Evolutionary conservation across 2,329 filamentous ascomycete species (phyloP), one percentile per base, ranked within the genome.

Genomic region (Periconia sp.): DNA sequence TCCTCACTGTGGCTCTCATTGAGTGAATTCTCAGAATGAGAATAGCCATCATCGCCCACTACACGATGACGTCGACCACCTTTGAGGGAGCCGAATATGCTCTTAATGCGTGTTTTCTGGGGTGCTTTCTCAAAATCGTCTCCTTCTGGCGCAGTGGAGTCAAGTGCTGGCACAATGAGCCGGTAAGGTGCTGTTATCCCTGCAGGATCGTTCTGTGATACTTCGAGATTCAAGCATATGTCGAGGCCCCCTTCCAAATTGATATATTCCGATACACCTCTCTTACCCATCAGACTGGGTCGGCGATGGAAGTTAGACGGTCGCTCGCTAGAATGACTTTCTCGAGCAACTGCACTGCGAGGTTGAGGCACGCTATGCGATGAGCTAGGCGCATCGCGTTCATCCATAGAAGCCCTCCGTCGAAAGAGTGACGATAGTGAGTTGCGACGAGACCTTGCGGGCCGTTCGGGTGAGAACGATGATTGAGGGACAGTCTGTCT

Each of bases 101-200:
- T 60, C 10, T 57, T 52, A 19, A 62, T 58, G 11, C 59, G 56
- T 13, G 59, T 59, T 56, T 72, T 74, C 37, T 58, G 63, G 14
- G 56, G 64, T 41, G 64, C 55, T 23, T 64, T 64, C 44, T 61
- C 57, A 2, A 56, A 54, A 17, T 42, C 49, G 20, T 54, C 61
- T 30, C 52, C 41, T 41, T 62, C 62, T 13, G 67, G 57, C 8
- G 57, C 47, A 9, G 52, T 60, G 47, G 78, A 86, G 63, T 76
- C 76, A 48, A 99, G 77, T 49, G 86, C 85, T 11, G 95, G 94
- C 6, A 99, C 87, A 1, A 97, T 81, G 6, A 99, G 77, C 40
- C 91, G 82, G 72, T 99, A 99, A 9, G 92, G 91, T 47, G 86
- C 84, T 0, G 94, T 99, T 59, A 91, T 91, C 14, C 94, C 95